Conservation (phyloP, 1,139 yeast genomes). For the Arxiozyma telluris region DNA sequence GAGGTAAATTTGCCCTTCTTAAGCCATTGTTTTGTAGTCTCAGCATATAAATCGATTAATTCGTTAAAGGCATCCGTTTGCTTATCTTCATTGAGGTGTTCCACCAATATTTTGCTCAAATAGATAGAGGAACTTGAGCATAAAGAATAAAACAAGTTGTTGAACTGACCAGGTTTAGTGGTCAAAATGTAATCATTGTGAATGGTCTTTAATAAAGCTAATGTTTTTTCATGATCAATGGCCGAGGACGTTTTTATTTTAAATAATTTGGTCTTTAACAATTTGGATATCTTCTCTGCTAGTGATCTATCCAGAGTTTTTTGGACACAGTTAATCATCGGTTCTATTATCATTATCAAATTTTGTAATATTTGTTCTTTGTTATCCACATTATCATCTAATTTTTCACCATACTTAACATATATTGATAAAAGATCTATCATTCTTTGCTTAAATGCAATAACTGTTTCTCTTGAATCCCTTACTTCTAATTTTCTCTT, state of each 20-base stretch:
- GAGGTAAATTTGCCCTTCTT: conserved; percentile 45
- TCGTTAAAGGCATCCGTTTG: conserved; percentile 25
- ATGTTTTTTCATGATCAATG: conserved; percentile 13
- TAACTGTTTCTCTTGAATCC: conserved; percentile 72
- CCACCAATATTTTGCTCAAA: conserved; percentile 47
- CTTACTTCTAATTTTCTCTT: conserved; percentile 60
- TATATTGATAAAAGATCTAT: conserved; percentile 67
- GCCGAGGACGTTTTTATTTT: conserved; percentile 35
- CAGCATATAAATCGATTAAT: conserved; percentile 49
- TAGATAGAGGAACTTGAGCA: conserved; percentile 39
- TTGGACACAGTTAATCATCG: conserved; percentile 52
- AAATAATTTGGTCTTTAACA: conserved; percentile 57
- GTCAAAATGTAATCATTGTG: conserved; percentile 28
- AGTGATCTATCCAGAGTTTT: conserved; percentile 60
- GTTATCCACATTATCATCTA: conserved; percentile 5
- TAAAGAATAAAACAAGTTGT: conserved; percentile 17
- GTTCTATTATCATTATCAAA: conserved; percentile 43
- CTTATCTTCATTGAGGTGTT: conserved; percentile 15
- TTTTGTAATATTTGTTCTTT: conserved; percentile 6
- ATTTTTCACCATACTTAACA: conserved; percentile 32
- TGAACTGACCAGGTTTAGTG: conserved; percentile 27
- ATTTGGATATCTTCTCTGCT: conserved; percentile 67
- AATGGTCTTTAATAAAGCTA: conserved; percentile 14
- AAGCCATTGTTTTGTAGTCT: conserved; percentile 56
- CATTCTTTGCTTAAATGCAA: conserved; percentile 68